Percentiles rank a stretch among this genome's conserved stretches.
Conservation (phyloP, 495 filamentous ascomycete species). For the Polyplosphaeria fusca region DNA sequence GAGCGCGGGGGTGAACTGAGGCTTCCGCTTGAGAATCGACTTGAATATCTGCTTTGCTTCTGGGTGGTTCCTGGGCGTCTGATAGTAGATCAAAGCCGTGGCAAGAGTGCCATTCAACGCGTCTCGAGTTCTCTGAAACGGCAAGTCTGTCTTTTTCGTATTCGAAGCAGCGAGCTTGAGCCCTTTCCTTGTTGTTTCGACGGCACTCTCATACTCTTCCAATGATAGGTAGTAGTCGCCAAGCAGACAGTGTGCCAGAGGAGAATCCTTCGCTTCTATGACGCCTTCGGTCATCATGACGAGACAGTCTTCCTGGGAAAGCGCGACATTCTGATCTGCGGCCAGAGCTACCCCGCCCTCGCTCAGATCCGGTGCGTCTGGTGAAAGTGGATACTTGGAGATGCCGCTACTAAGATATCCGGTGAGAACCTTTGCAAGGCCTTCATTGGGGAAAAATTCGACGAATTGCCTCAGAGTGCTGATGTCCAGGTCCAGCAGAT, state of each 20-base stretch:
- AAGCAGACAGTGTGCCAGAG: constrained; percentile 80
- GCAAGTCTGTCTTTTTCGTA: constrained; percentile 60
- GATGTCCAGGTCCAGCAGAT: constrained; percentile 53
- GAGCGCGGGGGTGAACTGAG: constrained; percentile 70
- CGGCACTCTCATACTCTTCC: constrained; percentile 81
- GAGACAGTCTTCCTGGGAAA: constrained; percentile 68
- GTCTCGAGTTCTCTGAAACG: constrained; percentile 62
- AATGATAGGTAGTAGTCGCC: constrained; percentile 78
- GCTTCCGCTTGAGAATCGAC: constrained; percentile 66
- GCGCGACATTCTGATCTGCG: constrained; percentile 40
- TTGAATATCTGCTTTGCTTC: constrained; percentile 85
- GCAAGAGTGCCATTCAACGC: constrained; percentile 71
- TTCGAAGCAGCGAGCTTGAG: constrained; percentile 58
- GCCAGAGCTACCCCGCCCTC: constrained; percentile 40
- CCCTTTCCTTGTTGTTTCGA: constrained; percentile 73
- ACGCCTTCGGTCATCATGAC: constrained; percentile 82
- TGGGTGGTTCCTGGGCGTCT: constrained; percentile 81
- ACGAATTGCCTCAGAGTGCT: constrained; percentile 74
- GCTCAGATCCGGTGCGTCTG: constrained; percentile 41
- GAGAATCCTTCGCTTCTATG: constrained; percentile 62
- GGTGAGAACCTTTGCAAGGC: constrained; percentile 73
- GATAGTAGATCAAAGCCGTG: constrained; percentile 79
- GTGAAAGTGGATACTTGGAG: constrained; percentile 64
- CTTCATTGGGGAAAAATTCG: constrained; percentile 77
- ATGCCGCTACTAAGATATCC: constrained; percentile 79